A percentile compares a stretch with the other conserved stretches of the same genome.
Conservation (phyloP, 257 asterid species). For the Craterostigma plantagineum region DNA sequence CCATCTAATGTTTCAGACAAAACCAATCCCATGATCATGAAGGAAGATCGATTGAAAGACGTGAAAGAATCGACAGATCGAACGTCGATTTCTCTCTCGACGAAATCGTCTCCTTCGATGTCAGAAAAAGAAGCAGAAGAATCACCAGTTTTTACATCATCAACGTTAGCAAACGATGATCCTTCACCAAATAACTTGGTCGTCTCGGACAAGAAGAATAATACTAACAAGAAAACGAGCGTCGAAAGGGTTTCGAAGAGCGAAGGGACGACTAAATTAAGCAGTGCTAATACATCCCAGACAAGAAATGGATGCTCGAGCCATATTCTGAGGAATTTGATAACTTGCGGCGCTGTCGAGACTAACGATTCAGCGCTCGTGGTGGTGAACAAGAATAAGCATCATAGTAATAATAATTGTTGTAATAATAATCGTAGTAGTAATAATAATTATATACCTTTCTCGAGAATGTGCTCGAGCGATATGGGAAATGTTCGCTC, state of each 20-base stretch:
- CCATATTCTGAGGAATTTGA: conserved; percentile 37
- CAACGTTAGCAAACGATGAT: conserved; percentile 31
- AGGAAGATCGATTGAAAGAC: conserved; percentile 11
- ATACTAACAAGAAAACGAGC: no score
- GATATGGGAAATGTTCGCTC: conserved; percentile 9
- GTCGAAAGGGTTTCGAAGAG: no score
- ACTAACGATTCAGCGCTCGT: conserved; percentile 41
- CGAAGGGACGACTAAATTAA: not conserved
- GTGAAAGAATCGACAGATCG: conserved; percentile 11
- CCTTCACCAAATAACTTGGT: conserved; percentile 2
- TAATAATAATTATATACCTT: not conserved
- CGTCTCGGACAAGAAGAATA: no score
- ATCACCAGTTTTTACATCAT: conserved; percentile 28
- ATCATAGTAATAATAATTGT: not conserved
- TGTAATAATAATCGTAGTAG: no score
- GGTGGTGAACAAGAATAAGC: conserved; percentile 9
- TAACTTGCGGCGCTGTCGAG: conserved; percentile 49
- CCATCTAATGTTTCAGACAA: no score
- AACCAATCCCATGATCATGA: conserved; percentile 2
- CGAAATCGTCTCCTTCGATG: conserved; percentile 23
- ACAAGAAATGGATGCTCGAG: conserved; percentile 23
- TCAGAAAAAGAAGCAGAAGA: no score
- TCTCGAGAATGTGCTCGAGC: conserved; percentile 13
- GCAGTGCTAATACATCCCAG: not conserved
- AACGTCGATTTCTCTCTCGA: conserved; percentile 11